Evolutionary conservation across 805 yeast species (phyloP).

Genomic region (Babjeviella inositovora): DNA sequence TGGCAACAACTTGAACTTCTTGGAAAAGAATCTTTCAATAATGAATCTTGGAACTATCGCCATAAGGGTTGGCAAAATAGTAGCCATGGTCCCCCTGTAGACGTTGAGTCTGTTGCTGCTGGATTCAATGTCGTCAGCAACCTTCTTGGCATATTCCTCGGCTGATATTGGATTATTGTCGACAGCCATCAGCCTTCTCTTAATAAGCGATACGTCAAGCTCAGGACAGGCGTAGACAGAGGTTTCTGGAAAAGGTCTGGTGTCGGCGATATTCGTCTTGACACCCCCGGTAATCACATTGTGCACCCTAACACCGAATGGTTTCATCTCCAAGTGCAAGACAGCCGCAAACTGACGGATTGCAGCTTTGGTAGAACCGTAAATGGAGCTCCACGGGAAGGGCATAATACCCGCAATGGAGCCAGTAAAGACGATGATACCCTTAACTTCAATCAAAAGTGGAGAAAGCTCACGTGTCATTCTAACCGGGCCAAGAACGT

Average conservation of each 20-base stretch:
- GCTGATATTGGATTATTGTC: constrained; percentile 44
- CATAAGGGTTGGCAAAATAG: constrained; percentile 14
- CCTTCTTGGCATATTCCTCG: constrained; percentile 35
- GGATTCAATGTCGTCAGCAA: constrained; percentile 30
- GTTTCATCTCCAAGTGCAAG: constrained; percentile 50
- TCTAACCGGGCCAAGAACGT: constrained; percentile 57
- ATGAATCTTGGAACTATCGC: constrained; percentile 28
- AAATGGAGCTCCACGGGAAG: constrained; percentile 56
- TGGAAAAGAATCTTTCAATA: too few relatives aligned
- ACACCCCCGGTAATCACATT: constrained; percentile 70
- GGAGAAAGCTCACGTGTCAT: constrained; percentile 40
- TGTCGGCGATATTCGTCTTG: constrained; percentile 52
- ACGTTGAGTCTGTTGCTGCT: constrained; percentile 26
- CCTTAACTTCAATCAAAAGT: constrained; percentile 45
- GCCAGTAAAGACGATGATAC: constrained; percentile 62
- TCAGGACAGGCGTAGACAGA: constrained; percentile 41
- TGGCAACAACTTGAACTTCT: constrained; percentile 8
- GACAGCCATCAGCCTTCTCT: constrained; percentile 42
- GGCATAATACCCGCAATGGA: constrained; percentile 50
- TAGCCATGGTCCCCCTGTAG: constrained; percentile 37
- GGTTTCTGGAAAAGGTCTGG: constrained; percentile 33
- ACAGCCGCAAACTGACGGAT: constrained; percentile 55
- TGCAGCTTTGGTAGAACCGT: constrained; percentile 61
- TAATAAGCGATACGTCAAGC: constrained; percentile 27
- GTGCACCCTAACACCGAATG: constrained; percentile 59